Percentiles rank a stretch among this genome's conserved stretches.
phyloP scores from a whole-genome alignment of 345 rosid genomes.

The Adansonia digitata region DNA sequence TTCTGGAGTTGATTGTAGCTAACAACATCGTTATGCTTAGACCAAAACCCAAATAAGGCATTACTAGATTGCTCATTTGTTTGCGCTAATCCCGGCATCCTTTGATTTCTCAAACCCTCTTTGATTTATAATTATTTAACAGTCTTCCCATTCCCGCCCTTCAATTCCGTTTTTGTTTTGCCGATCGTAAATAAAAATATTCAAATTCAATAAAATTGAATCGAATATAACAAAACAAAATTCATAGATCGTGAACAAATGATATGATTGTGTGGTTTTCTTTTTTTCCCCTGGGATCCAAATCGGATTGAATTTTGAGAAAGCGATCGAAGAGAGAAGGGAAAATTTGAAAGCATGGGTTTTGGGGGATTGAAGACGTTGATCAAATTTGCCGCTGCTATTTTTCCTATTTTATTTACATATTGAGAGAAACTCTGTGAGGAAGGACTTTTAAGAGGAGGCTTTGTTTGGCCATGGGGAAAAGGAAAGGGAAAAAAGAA shows the following conservation, averaged over 20 bases:
- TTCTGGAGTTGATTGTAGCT: conserved; percentile 74
- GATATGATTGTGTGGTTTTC: neutral
- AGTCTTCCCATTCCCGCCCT: conserved; percentile 21
- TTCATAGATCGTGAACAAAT: neutral
- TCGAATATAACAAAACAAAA: neutral
- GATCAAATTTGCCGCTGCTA: neutral
- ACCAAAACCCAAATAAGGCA: conserved; percentile 66
- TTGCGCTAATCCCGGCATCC: conserved; percentile 82
- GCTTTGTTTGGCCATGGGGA: conserved; percentile 3
- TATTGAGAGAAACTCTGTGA: neutral
- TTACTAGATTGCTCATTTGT: conserved; percentile 53
- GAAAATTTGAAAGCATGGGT: neutral
- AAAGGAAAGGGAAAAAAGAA: neutral
- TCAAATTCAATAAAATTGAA: neutral
- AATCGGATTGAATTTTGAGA: neutral
- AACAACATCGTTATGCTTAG: conserved; percentile 59
- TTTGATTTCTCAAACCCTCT: conserved; percentile 23
- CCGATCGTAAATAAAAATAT: conserved; percentile 17
- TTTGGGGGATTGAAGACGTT: neutral
- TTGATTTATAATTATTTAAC: conserved; percentile 19
- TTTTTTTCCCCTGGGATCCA: neutral
- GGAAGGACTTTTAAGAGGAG: neutral
- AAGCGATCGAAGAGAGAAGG: neutral
- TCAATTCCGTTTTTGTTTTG: neutral
- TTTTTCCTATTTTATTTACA: neutral